These are phyloP conservation scores for Phaeosphaeria sp. DNA, from an alignment of 2,329 filamentous ascomycete species.

Conservation along the genomic window DNA sequence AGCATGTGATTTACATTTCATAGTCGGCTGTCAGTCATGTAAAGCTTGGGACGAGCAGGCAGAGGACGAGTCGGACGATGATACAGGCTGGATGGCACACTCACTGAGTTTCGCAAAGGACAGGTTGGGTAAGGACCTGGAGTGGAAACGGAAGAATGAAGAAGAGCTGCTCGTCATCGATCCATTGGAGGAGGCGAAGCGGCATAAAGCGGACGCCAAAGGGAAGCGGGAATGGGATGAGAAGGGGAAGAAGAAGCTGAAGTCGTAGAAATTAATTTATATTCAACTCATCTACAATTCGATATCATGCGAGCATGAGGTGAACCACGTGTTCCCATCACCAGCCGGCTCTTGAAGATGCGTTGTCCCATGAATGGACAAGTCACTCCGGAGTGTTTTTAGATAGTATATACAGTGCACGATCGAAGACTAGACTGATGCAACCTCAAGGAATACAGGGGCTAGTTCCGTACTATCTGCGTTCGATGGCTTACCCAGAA, in stretches of 20 bases:
- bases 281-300: not conserved
- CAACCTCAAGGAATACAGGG: no score
- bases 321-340: not conserved
- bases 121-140: slow-evolving; percentile 86
- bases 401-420: no score
- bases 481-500: no score
- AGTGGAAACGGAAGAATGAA: slow-evolving; percentile 88
- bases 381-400: no score
- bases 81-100: slow-evolving; percentile 84
- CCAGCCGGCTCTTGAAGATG: no score
- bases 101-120: slow-evolving; percentile 87
- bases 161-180: slow-evolving; percentile 94
- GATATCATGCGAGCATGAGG: not conserved
- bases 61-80: slow-evolving; percentile 63
- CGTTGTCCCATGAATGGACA: no score
- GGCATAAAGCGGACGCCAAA: slow-evolving; percentile 68
- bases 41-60: slow-evolving; percentile 80
- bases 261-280: slow-evolving; percentile 5
- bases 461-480: no score
- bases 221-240: slow-evolving; percentile 39
- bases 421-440: no score
- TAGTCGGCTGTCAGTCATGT: slow-evolving; percentile 93
- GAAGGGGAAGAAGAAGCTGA: slow-evolving; percentile 31
- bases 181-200: slow-evolving; percentile 80
- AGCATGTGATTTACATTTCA: slow-evolving; percentile 93